phyloP scores from a whole-genome alignment of 2,329 filamentous ascomycete species.

The Sporothrix pseudoabietina region DNA sequence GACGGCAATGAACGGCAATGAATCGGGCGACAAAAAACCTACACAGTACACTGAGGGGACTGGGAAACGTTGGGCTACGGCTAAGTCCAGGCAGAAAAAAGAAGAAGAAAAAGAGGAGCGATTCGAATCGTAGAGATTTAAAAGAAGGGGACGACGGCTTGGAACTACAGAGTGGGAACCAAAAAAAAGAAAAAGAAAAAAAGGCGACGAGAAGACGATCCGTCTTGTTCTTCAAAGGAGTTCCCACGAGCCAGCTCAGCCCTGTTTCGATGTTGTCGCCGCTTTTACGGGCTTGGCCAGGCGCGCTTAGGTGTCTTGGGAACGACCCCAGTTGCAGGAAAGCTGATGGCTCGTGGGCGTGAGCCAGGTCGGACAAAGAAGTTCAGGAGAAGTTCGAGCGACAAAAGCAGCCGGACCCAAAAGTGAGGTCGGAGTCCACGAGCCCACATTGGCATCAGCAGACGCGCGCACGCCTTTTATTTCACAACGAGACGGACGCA shows the following conservation, averaged over 20 bases:
- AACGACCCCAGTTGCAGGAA: background rate
- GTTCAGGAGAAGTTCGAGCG: background rate
- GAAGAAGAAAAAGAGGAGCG: too few relatives aligned
- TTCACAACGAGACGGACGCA: background rate
- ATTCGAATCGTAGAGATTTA: too few relatives aligned
- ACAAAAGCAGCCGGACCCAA: background rate
- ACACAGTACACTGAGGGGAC: background rate
- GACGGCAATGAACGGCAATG: background rate
- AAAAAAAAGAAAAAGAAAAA: background rate
- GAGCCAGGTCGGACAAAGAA: slow-evolving; percentile 6
- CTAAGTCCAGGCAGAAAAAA: background rate
- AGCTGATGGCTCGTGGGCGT: background rate
- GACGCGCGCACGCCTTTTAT: background rate
- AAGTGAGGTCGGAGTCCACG: background rate
- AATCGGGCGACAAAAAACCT: background rate
- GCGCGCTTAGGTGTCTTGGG: background rate
- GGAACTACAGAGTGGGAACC: too few relatives aligned
- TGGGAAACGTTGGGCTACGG: background rate
- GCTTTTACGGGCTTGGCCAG: background rate
- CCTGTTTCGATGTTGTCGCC: background rate
- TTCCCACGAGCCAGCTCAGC: background rate
- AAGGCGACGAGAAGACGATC: background rate
- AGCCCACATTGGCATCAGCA: background rate
- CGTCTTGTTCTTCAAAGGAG: background rate
- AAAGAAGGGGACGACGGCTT: too few relatives aligned